Base-by-base conservation (phyloP, 345 rosid species). In the Moricandia arvensis region DNA sequence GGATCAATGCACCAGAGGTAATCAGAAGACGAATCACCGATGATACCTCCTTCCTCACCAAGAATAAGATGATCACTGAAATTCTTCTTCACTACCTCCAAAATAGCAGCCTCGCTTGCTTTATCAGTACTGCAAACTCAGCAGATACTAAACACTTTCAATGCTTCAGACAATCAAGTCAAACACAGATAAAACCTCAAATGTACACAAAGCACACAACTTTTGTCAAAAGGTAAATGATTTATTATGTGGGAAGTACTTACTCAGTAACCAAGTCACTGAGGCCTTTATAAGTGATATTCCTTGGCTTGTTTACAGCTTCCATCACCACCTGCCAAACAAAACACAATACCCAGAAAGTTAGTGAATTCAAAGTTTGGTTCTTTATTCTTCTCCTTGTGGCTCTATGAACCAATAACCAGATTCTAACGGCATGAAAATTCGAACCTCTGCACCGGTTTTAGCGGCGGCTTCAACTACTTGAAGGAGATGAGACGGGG, bases 1-100 rank as follows among this genome's bases (percentile, higher is more conserved):
- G 98, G 98, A 80, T 94, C 96, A 69, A 94, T 89, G 79, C 98
- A 94, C 98, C 98, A 94, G 12, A 94, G 90, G 82, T 94, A 94
- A 77, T 87, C 98, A 27, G 98, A 94, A 31, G 86, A 76, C 1
- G 93, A 47, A 79, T 94, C 90, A 33, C 98, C 97, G 15, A 87
- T 85, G 8, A 91, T 72, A 75, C 97, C 98, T 62, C 97, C 97
- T 84, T 94, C 97, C 80, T 94, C 98, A 47, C 98, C 98, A 78
- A 94, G 87, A 72, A 94, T 91, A 53, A 94, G 95, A 72, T 94
- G 98, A 81, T 91, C 91, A 67, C 81, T 85, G 53, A 90, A 94
- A 81, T 81, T 89, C 80, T 81, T 86, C 69, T 75, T 84, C 18
- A 94, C 95, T 71, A 87, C 92, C 60, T 90, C 95, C 73, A 94